Conservation (phyloP, 2,329 filamentous ascomycete genomes). For the Xylaria sp. region DNA sequence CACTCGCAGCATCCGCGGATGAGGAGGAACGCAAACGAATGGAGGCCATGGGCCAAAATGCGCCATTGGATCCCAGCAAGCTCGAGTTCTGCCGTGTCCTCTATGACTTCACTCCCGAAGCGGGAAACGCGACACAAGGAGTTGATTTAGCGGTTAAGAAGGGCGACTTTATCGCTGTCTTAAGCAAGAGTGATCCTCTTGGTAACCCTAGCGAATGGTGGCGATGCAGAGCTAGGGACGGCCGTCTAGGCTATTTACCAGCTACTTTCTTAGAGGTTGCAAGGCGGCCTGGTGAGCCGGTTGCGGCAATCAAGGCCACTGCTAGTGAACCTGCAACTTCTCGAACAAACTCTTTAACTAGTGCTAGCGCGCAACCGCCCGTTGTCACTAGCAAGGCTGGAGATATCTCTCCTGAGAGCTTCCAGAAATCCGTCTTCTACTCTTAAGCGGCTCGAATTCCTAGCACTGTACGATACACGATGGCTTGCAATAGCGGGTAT, state of each 20-base stretch:
- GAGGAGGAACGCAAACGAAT: conserved; percentile 73
- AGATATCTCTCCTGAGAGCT: conserved; percentile 58
- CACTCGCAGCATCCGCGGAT: conserved; percentile 82
- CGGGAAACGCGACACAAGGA: conserved; percentile 64
- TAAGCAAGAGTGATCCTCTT: conserved; percentile 89
- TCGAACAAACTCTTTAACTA: conserved; percentile 58
- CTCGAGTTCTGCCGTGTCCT: conserved; percentile 95
- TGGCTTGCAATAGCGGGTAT: not conserved
- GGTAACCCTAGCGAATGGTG: conserved; percentile 97
- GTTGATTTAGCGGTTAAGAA: conserved; percentile 93
- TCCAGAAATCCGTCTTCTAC: conserved; percentile 65
- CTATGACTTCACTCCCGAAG: conserved; percentile 90
- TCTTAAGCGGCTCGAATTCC: conserved; percentile 45
- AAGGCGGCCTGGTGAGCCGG: conserved; percentile 56
- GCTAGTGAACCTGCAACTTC: conserved; percentile 50
- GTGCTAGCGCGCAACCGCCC: conserved; percentile 42
- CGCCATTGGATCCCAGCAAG: conserved; percentile 81
- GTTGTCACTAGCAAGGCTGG: conserved; percentile 55
- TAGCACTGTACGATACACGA: not conserved
- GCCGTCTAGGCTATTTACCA: conserved; percentile 88
- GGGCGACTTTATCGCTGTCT: conserved; percentile 91
- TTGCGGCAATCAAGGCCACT: conserved; percentile 59
- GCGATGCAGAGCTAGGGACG: conserved; percentile 89
- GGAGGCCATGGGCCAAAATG: conserved; percentile 56
- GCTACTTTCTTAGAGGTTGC: conserved; percentile 86